Conservation (phyloP, 2,329 filamentous ascomycete genomes). For the Capronia epimyces region DNA sequence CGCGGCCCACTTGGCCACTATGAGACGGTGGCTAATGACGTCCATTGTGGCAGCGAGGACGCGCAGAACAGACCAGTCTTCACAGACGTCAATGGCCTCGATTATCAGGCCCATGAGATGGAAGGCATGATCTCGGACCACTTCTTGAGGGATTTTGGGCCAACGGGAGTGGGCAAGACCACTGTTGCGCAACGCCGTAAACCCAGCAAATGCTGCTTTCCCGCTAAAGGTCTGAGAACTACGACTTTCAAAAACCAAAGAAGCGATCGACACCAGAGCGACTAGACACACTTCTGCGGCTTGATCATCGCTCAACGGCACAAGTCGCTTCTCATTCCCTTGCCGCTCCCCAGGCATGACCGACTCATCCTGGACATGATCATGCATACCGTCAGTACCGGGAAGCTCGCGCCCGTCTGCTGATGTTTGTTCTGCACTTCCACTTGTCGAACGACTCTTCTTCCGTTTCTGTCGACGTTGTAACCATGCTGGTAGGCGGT, state of each 20-base stretch:
- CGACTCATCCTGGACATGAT: not conserved
- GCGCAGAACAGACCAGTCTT: slow-evolving; percentile 23
- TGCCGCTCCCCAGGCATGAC: not conserved
- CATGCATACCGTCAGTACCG: not conserved
- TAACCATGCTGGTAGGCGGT: slow-evolving; percentile 11
- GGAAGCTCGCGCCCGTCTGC: slow-evolving; percentile 2
- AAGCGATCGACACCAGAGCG: slow-evolving; percentile 14
- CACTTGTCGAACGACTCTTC: slow-evolving; percentile 8
- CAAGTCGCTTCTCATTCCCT: not conserved
- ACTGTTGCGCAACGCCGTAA: slow-evolving; percentile 13
- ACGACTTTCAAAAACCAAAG: slow-evolving; percentile 6
- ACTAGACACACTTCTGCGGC: slow-evolving; percentile 18
- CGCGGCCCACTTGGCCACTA: slow-evolving; percentile 12
- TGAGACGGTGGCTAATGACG: slow-evolving; percentile 22
- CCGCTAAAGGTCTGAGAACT: slow-evolving; percentile 1
- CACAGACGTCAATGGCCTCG: slow-evolving; percentile 16
- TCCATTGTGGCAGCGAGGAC: slow-evolving; percentile 21
- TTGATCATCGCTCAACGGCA: slow-evolving; percentile 15
- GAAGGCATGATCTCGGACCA: not conserved
- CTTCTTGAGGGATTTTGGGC: not conserved
- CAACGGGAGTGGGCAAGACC: slow-evolving; percentile 18
- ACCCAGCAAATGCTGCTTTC: slow-evolving; percentile 10
- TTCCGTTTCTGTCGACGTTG: slow-evolving; percentile 5
- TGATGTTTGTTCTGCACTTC: slow-evolving; percentile 1
- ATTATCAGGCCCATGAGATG: slow-evolving; percentile 10